Conservation (phyloP, 495 filamentous ascomycete genomes). For the Elasticomyces elasticus region DNA sequence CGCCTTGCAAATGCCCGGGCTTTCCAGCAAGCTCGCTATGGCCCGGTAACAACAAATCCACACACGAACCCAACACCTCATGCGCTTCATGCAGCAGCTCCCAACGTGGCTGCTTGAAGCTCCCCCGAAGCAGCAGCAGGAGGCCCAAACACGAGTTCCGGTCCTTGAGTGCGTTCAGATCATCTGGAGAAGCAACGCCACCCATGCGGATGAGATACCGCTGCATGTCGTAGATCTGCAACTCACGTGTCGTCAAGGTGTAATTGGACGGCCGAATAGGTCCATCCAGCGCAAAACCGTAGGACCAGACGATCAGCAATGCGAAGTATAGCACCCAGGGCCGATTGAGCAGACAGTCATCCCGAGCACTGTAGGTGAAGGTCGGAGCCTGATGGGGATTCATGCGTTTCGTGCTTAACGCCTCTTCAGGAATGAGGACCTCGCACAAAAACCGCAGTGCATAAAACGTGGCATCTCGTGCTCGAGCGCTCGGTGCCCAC, state of each 20-base stretch:
- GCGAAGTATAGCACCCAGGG: constrained; percentile 98
- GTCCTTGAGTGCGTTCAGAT: constrained; percentile 61
- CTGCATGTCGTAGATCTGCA: constrained; percentile 70
- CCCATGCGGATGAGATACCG: constrained; percentile 64
- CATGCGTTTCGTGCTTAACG: background rate
- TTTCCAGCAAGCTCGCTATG: constrained; percentile 7
- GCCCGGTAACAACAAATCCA: constrained; percentile 44
- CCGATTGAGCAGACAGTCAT: constrained; percentile 83
- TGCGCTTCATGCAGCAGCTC: constrained; percentile 83
- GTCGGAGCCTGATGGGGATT: constrained; percentile 17
- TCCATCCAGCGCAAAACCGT: constrained; percentile 86
- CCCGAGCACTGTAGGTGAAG: constrained; percentile 62
- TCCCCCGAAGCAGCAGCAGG: constrained; percentile 69
- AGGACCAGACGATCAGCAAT: constrained; percentile 85
- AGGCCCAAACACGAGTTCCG: constrained; percentile 77
- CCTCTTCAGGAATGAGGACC: constrained; percentile 53
- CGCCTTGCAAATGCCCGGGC: constrained; percentile 4
- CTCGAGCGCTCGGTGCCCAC: constrained; percentile 88
- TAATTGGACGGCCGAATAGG: constrained; percentile 44
- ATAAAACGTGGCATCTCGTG: constrained; percentile 88
- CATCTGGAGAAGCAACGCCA: constrained; percentile 67
- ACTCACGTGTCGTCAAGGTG: constrained; percentile 47
- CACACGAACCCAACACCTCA: constrained; percentile 68
- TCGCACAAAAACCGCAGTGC: constrained; percentile 77
- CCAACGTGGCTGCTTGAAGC: constrained; percentile 78